Evolutionary conservation across 306 rosid species (phyloP).

Genomic region (Sphenostylis stenocarpa): DNA sequence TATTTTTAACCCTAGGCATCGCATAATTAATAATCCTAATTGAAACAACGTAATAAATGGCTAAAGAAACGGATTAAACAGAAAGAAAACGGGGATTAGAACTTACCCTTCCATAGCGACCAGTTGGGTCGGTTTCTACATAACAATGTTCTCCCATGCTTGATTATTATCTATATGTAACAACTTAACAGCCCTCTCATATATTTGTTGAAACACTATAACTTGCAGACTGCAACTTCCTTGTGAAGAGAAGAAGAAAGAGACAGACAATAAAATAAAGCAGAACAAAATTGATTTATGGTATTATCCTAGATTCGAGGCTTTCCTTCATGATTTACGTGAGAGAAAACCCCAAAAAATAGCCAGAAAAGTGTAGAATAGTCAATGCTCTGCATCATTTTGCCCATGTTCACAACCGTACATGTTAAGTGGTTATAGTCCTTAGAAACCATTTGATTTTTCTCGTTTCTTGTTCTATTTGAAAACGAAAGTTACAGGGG

Average conservation of each 20-base stretch:
- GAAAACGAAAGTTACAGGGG: conserved; percentile 23
- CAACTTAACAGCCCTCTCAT: conserved; percentile 5
- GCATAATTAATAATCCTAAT: conserved; percentile 3
- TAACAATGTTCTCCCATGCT: conserved; percentile 45
- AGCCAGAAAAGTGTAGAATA: conserved; percentile 61
- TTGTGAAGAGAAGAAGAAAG: background rate
- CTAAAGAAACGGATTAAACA: background rate
- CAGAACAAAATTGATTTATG: background rate
- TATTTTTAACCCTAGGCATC: background rate
- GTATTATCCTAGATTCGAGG: conserved; percentile 49
- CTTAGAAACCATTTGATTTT: conserved; percentile 48
- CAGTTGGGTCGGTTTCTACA: conserved; percentile 79
- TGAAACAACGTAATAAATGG: background rate
- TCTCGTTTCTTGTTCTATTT: conserved; percentile 32
- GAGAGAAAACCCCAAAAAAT: conserved; percentile 55
- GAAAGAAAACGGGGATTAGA: background rate
- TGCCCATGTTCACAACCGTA: conserved; percentile 47
- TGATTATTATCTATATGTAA: background rate
- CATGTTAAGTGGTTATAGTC: conserved; percentile 43
- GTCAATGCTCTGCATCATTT: conserved; percentile 59
- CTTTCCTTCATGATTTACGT: conserved; percentile 72
- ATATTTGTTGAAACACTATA: background rate
- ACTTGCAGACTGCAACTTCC: background rate
- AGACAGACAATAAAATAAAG: background rate
- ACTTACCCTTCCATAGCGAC: conserved; percentile 87